phyloP scores from a whole-genome alignment of 1,139 yeast genomes.

The Lodderomyces orthopsilosis region DNA sequence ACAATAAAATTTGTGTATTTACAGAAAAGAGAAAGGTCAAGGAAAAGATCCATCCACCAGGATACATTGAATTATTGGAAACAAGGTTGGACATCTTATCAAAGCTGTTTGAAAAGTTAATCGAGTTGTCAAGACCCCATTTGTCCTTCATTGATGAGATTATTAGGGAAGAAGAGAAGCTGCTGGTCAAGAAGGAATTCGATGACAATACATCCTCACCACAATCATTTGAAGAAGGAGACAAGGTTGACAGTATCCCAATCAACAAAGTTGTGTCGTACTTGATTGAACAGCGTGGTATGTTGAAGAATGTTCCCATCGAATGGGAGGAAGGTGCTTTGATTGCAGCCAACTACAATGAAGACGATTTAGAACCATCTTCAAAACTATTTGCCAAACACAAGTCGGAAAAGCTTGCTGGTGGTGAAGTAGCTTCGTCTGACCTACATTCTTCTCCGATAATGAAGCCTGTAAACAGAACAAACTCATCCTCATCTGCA shows the following conservation, averaged over 20 bases:
- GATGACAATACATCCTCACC: neutral
- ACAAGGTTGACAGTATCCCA: slow-evolving; percentile 24
- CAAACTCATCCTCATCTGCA: slow-evolving; percentile 2
- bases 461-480: slow-evolving; percentile 3
- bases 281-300: slow-evolving; percentile 37
- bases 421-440: slow-evolving; percentile 7
- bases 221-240: neutral
- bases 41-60: slow-evolving; percentile 61
- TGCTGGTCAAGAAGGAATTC: neutral
- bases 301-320: slow-evolving; percentile 37
- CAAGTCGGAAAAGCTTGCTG: slow-evolving; percentile 14
- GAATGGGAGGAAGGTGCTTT: slow-evolving; percentile 47
- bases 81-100: slow-evolving; percentile 63
- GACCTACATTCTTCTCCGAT: neutral
- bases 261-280: slow-evolving; percentile 49
- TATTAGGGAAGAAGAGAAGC: slow-evolving; percentile 4
- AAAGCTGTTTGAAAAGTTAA: slow-evolving; percentile 47
- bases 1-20: slow-evolving; percentile 73
- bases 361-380: slow-evolving; percentile 23
- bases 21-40: slow-evolving; percentile 62
- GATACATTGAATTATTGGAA: slow-evolving; percentile 70
- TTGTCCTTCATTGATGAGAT: slow-evolving; percentile 24
- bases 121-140: slow-evolving; percentile 36
- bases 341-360: slow-evolving; percentile 35
- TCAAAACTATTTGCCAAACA: slow-evolving; percentile 35